Percentiles rank a stretch among this genome's conserved stretches.
Conservation (phyloP, 208 protist genomes). For the Crithidia thermophila region DNA sequence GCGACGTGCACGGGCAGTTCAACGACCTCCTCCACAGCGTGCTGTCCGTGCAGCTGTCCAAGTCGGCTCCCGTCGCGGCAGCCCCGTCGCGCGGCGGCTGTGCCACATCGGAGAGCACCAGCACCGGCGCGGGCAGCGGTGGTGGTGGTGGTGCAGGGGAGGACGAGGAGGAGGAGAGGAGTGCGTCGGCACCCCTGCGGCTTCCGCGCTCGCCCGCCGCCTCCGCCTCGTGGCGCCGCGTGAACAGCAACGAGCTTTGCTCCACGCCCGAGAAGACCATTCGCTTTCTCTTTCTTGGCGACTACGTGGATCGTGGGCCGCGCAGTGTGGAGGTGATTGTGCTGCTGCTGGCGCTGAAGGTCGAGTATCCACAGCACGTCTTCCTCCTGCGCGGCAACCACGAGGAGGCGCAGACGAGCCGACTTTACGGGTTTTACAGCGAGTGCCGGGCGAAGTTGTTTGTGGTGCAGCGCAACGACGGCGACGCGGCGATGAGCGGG, state of each 20-base stretch:
- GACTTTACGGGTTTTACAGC: constrained; percentile 86
- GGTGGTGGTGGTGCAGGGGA: too few relatives aligned
- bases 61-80: constrained; percentile 13
- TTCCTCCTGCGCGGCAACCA: constrained; percentile 92
- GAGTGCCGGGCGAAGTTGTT: constrained; percentile 78
- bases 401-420: constrained; percentile 84
- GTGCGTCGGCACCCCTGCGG: background rate
- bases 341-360: constrained; percentile 82
- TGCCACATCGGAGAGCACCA: background rate
- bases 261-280: constrained; percentile 27
- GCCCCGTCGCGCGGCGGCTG: background rate
- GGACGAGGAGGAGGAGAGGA: background rate
- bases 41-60: constrained; percentile 57
- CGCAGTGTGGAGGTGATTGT: constrained; percentile 83
- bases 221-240: background rate
- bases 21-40: constrained; percentile 74
- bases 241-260: constrained; percentile 9
- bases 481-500: background rate
- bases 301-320: constrained; percentile 97
- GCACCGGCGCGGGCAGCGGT: too few relatives aligned
- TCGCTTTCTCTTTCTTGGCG: constrained; percentile 97
- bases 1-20: constrained; percentile 91
- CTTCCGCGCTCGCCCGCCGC: background rate
- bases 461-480: background rate
- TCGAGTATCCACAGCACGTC: constrained; percentile 87